phyloP scores from a whole-genome alignment of 495 filamentous ascomycete species.

The Cercophora scortea region DNA sequence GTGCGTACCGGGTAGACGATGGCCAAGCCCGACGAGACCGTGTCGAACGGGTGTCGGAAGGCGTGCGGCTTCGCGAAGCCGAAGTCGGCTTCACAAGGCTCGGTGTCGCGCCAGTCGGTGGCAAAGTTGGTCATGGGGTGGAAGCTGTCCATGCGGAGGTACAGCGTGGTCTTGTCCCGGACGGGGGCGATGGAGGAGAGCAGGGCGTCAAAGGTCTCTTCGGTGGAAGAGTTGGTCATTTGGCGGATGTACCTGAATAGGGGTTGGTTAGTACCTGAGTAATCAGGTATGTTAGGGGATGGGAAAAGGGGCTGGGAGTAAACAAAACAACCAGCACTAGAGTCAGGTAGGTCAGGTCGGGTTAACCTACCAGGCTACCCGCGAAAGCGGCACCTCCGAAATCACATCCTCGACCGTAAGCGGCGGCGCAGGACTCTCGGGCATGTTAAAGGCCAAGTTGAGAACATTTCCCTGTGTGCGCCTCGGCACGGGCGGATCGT shows the following conservation, averaged over 20 bases:
- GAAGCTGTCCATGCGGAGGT: constrained; percentile 20
- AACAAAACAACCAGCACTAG: background rate
- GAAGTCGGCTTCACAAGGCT: constrained; percentile 19
- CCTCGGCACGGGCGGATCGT: constrained; percentile 17
- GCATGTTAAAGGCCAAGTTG: constrained; percentile 13
- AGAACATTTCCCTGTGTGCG: constrained; percentile 30
- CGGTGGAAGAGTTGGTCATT: constrained; percentile 27
- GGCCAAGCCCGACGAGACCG: constrained; percentile 18
- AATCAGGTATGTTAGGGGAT: background rate
- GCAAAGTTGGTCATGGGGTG: constrained; percentile 18
- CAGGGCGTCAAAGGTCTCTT: constrained; percentile 17
- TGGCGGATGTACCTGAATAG: constrained; percentile 19
- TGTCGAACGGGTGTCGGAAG: constrained; percentile 19
- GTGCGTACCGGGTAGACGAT: constrained; percentile 22
- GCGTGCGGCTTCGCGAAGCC: constrained; percentile 21
- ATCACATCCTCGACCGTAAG: constrained; percentile 25
- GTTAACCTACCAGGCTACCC: constrained; percentile 22
- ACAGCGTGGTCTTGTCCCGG: constrained; percentile 29
- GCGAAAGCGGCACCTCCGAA: constrained; percentile 25
- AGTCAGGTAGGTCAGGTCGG: too few species aligned
- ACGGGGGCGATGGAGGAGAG: constrained; percentile 26
- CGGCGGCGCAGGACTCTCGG: constrained; percentile 5
- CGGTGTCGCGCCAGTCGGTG: constrained; percentile 26
- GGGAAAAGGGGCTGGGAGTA: background rate
- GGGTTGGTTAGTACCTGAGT: background rate